phyloP scores from a whole-genome alignment of 2,329 filamentous ascomycete genomes.

The Pseudogymnoascus sp. region DNA sequence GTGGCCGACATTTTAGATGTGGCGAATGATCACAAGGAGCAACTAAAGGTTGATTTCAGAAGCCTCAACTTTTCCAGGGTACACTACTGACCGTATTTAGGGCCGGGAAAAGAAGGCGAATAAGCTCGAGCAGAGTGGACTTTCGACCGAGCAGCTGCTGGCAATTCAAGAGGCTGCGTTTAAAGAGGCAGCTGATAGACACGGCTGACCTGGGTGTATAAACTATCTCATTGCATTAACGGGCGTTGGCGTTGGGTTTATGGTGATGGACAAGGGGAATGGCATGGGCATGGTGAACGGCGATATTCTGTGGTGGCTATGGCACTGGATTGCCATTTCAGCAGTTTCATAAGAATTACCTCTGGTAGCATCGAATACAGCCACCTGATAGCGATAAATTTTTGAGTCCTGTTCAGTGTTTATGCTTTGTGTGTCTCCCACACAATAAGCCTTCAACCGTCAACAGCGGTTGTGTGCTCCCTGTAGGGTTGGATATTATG shows the following conservation, averaged over 20 bases:
- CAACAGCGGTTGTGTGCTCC: too few relatives aligned
- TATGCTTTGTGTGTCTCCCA: background rate
- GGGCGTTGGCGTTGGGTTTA: constrained; percentile 8
- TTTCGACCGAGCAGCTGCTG: constrained; percentile 84
- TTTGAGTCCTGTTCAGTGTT: background rate
- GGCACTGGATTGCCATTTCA: background rate
- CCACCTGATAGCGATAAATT: background rate
- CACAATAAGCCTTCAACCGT: too few relatives aligned
- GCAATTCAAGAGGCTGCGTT: constrained; percentile 89
- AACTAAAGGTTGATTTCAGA: constrained; percentile 63
- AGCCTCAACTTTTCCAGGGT: constrained; percentile 2
- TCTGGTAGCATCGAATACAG: background rate
- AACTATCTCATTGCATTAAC: constrained; percentile 1
- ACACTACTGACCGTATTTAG: constrained; percentile 36
- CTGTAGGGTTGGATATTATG: background rate
- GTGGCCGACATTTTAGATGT: constrained; percentile 80
- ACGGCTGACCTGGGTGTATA: constrained; percentile 20
- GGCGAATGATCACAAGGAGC: constrained; percentile 84
- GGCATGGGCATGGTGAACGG: background rate
- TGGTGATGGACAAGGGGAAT: background rate
- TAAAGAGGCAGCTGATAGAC: constrained; percentile 50
- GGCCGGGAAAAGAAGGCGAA: constrained; percentile 94
- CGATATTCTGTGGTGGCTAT: background rate
- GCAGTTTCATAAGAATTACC: background rate
- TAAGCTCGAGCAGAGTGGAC: constrained; percentile 90